Conservation (phyloP, 1,284 basidiomycete genomes). For the Ustilago hordei region DNA sequence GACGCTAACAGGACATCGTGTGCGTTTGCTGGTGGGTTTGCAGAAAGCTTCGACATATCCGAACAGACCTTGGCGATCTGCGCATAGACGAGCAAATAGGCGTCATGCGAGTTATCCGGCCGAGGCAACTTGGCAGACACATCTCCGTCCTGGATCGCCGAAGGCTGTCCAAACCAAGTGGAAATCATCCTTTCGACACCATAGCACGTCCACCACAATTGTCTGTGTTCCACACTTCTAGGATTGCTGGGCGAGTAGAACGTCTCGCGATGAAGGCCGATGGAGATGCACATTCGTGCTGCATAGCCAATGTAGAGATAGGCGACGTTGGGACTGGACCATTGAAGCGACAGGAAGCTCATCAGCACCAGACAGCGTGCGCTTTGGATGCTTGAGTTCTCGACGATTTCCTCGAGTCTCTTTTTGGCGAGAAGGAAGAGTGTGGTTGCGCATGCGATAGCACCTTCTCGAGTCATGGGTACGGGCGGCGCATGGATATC, state of each 20-base stretch:
- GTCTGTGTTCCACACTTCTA: conserved; percentile 32
- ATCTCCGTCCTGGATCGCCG: conserved; percentile 51
- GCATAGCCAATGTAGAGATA: conserved; percentile 55
- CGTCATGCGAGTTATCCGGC: conserved; percentile 43
- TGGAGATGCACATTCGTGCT: conserved; percentile 52
- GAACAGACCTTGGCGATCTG: conserved; percentile 41
- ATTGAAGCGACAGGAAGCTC: conserved; percentile 52
- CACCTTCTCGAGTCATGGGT: conserved; percentile 41
- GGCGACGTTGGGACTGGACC: conserved; percentile 53
- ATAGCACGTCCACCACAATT: conserved; percentile 55
- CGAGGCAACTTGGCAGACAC: conserved; percentile 38
- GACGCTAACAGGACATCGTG: conserved; percentile 41
- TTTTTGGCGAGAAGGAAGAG: conserved; percentile 50
- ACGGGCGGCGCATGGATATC: conserved; percentile 42
- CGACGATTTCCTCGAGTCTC: conserved; percentile 49
- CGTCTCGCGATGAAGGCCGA: conserved; percentile 50
- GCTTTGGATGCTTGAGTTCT: conserved; percentile 51
- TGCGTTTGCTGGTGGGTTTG: conserved; percentile 46
- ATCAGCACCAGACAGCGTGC: conserved; percentile 50
- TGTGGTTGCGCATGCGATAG: conserved; percentile 41
- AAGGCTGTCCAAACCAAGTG: conserved; percentile 46
- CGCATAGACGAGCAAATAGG: conserved; percentile 40
- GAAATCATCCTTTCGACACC: conserved; percentile 48
- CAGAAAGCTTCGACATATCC: conserved; percentile 40
- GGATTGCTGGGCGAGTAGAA: conserved; percentile 44